phyloP scores from a whole-genome alignment of 371 early-diverging fungal genomes.

The Umbelopsis sp. region DNA sequence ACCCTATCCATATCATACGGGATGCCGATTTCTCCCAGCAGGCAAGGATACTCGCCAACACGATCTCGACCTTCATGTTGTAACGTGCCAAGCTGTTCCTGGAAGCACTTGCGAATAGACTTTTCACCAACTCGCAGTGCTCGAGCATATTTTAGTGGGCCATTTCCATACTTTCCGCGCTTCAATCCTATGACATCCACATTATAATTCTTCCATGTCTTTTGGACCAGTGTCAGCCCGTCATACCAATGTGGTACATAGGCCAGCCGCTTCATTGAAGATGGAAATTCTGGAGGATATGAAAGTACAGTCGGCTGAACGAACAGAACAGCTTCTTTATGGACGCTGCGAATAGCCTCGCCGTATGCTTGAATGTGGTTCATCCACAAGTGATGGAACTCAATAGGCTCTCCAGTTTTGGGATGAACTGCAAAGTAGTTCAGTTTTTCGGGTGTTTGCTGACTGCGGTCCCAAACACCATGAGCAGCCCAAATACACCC shows the following conservation, averaged over 20 bases:
- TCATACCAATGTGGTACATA: conserved; percentile 84
- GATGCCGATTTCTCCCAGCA: conserved; percentile 78
- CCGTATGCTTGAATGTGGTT: conserved; percentile 56
- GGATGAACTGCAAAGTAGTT: conserved; percentile 66
- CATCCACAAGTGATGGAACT: conserved; percentile 59
- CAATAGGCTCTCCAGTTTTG: conserved; percentile 37
- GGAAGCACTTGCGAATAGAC: conserved; percentile 63
- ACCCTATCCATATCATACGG: conserved; percentile 68
- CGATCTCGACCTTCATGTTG: conserved; percentile 52
- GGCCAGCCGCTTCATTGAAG: conserved; percentile 49
- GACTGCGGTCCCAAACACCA: conserved; percentile 66
- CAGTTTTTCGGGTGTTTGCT: conserved; percentile 35
- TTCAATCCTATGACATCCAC: conserved; percentile 68
- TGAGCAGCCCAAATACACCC: conserved; percentile 75
- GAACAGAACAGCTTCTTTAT: conserved; percentile 61
- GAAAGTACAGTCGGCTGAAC: conserved; percentile 70
- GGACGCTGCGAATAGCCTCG: conserved; percentile 46
- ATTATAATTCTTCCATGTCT: conserved; percentile 69
- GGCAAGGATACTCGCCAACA: conserved; percentile 57
- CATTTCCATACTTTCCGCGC: conserved; percentile 63
- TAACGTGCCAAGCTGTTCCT: conserved; percentile 58
- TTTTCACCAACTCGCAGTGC: conserved; percentile 65
- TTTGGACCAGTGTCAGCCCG: conserved; percentile 68
- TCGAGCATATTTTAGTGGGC: conserved; percentile 51
- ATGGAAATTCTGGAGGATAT: conserved; percentile 55